Evolutionary conservation across 2,329 filamentous ascomycete genomes (phyloP).

Genomic region (Penicillium sp.): DNA sequence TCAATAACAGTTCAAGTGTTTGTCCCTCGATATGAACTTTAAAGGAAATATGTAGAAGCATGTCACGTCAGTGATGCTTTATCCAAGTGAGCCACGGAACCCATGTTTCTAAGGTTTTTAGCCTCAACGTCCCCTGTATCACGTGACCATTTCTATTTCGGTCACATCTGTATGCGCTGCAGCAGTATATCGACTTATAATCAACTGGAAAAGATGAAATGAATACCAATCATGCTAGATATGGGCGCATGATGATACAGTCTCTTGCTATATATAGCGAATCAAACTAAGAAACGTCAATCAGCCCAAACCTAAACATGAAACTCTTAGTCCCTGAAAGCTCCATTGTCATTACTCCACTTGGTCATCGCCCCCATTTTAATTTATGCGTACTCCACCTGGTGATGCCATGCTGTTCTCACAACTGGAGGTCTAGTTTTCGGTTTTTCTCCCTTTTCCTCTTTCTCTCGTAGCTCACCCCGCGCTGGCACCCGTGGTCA

Average conservation of each 20-base stretch:
- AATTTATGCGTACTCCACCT: slow-evolving; percentile 10
- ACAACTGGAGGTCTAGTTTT: neutral
- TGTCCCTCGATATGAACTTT: neutral
- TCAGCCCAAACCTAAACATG: slow-evolving; percentile 2
- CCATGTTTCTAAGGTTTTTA: neutral
- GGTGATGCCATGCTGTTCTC: slow-evolving; percentile 1
- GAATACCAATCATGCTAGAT: neutral
- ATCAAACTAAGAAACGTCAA: slow-evolving; percentile 7
- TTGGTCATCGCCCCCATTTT: slow-evolving; percentile 22
- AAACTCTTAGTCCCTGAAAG: slow-evolving; percentile 9
- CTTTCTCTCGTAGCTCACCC: neutral
- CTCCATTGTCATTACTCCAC: slow-evolving; percentile 20
- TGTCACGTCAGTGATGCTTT: too few species aligned
- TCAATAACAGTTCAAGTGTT: neutral
- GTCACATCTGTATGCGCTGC: neutral
- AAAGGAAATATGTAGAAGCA: neutral
- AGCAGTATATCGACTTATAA: neutral
- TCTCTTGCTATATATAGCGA: neutral
- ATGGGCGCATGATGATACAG: neutral
- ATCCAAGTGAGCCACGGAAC: neutral
- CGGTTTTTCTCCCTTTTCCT: neutral
- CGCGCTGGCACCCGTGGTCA: neutral
- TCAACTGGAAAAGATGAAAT: neutral
- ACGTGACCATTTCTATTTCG: neutral
- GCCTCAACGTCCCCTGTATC: neutral